Evolutionary conservation across 2,329 filamentous ascomycete species (phyloP), one percentile per base, ranked within the genome.

Genomic region (Sporothrix curviconia): DNA sequence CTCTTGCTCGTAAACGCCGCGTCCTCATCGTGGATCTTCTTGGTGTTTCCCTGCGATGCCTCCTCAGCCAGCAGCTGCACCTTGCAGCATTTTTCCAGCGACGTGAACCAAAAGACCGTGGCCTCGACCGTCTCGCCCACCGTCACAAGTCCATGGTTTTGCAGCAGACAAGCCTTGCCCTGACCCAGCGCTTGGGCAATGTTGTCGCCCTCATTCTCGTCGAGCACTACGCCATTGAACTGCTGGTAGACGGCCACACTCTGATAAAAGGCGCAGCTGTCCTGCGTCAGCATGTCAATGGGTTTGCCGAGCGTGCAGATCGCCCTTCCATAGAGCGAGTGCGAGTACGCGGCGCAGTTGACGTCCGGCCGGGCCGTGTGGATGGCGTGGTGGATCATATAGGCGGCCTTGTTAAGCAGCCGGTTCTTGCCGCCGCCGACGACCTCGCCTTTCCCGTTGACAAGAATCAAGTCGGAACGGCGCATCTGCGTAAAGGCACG

Each of bases 11-110:
- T 90, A 65, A 80, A 87, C 15, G 68, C 73, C 1, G 87, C 87
- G 67, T 91, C 86, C 53, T 83, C 81, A 1, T 87, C 80, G 8
- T 78, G 74, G 64, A 91, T 86, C 69, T 86, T 85, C 30, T 88
- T 72, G 0, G 86, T 87, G 66, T 78, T 71, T 1, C 78, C 78
- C 1, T 19, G n/a, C 2, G 46, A 49, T 12, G 82, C 82, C 0
- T 81, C 80, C 65, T 85, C 83, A 3, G 78, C 77, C 60, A 76
- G 67, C 25, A 86, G 68, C 66, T 86, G 83, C 3, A 82, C 72
- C 59, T 81, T 72, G 64, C 82, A 85, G 32, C 77, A 79, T 43
- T 79, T 73, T 64, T 85, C 83, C 70, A 84, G 75, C 24, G 81
- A 68, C 1, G 76, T 77, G 66, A 83, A 84, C 36, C 84, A 67